A percentile compares a stretch with the other conserved stretches of the same genome.
Evolutionary conservation across 352 stramenopile species (phyloP).

Genomic region (Globisporangium recalcitrans): DNA sequence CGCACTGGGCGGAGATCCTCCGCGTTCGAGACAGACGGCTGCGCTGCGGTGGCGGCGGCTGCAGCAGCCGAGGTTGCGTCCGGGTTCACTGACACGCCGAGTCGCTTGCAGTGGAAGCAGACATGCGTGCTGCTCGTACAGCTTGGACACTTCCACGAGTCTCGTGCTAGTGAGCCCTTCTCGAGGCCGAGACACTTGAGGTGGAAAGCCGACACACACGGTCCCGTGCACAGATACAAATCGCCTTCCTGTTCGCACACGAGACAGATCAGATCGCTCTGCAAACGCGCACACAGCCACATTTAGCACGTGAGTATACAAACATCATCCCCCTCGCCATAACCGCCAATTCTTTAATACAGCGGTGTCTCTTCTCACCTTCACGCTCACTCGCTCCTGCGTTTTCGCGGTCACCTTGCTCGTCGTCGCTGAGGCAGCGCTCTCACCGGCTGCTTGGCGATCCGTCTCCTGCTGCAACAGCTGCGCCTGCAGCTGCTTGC

Average conservation of each 20-base stretch:
- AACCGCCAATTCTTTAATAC: no score
- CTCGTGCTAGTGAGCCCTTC: not conserved
- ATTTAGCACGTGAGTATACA: not conserved
- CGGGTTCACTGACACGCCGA: slow-evolving; percentile 25
- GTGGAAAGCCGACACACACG: slow-evolving; percentile 77
- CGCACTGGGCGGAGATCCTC: slow-evolving; percentile 32
- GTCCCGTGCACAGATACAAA: slow-evolving; percentile 48
- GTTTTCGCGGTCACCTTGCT: not conserved
- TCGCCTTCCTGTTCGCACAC: slow-evolving; percentile 58
- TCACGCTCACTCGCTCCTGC: not conserved
- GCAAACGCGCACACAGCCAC: not conserved
- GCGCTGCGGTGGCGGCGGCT: not conserved
- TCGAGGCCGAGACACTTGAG: slow-evolving; percentile 30
- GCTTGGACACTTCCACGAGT: slow-evolving; percentile 52
- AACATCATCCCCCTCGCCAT: not conserved
- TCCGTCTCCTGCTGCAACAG: slow-evolving; percentile 29
- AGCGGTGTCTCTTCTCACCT: not conserved
- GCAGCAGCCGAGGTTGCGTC: slow-evolving; percentile 1
- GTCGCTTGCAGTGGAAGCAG: slow-evolving; percentile 81
- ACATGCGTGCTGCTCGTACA: slow-evolving; percentile 51
- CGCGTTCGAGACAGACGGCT: not conserved
- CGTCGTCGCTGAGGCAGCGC: not conserved
- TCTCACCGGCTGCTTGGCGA: not conserved
- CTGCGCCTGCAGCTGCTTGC: slow-evolving; percentile 55
- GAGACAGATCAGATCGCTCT: slow-evolving; percentile 64